Evolutionary conservation across 2,329 filamentous ascomycete species (phyloP), one percentile per base, ranked within the genome.

Genomic region (Calonectria crousiana): DNA sequence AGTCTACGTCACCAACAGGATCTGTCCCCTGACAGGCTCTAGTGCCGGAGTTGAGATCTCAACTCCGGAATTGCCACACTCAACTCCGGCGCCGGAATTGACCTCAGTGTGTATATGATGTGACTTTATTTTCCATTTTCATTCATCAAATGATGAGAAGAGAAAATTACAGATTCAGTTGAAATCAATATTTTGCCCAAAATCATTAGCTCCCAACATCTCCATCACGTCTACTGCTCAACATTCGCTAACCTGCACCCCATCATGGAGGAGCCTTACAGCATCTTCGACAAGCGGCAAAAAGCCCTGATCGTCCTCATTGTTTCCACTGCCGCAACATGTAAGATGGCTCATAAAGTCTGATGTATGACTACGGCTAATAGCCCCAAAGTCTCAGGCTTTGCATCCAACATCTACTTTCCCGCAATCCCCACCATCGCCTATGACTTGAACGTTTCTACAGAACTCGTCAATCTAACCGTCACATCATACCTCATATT

Each of bases 401-500:
- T 86, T 53, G 82, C 84, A 0, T 85, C 84, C 10, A 84, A 87
- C 67, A 89, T 89, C 5, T 90, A 89, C 80, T 89, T 88, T 67
- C 88, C 88, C 1, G 87, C 88, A 0, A 83, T 89, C 10, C 84
- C 85, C 13, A 83, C 84, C 6, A 84, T 90, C 11, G 85, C 88
- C 8, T 75, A 80, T 2, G 86, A 88, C 44, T 79, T 89, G 0
- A 53, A 83, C 38, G 84, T 89, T n/a, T 84, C 83, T 0, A 76
- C 82, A 9, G 80, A 82, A 38, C 78, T 84, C 11, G 84, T 88
- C 73, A 88, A 87, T 67, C 81, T 88, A 52, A 87, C 86, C 0
- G 79, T 89, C 0, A 89, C 87, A 2, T 85, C 86, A 0, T 89
- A 89, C 62, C 82, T 88, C 72, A 86, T 92, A 28, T 87, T 91